Conservation (phyloP, 768 basidiomycete species). For the Pleurotus salmoneostramineus region DNA sequence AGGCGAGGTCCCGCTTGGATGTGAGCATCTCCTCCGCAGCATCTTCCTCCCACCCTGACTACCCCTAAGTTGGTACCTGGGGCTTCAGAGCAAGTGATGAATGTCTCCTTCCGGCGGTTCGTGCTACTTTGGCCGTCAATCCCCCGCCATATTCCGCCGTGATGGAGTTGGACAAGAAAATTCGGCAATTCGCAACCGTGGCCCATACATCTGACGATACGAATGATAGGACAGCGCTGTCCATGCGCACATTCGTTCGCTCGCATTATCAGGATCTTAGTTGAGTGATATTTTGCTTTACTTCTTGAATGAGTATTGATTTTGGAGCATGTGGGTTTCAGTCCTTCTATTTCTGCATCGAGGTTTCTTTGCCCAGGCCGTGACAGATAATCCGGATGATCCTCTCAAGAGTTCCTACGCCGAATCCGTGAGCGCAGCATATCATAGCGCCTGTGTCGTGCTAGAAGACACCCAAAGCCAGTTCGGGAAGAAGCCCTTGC, state of each 20-base stretch:
- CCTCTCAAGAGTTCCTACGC: slow-evolving; percentile 45
- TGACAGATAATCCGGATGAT: slow-evolving; percentile 42
- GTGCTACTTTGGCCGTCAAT: slow-evolving; percentile 34
- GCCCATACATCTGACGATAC: slow-evolving; percentile 11
- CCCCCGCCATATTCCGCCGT: slow-evolving; percentile 42
- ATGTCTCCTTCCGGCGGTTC: slow-evolving; percentile 39
- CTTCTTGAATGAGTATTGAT: slow-evolving; percentile 4
- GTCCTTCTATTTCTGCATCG: slow-evolving; percentile 55
- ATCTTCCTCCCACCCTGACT: background rate
- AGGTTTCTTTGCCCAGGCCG: slow-evolving; percentile 53
- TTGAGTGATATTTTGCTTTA: slow-evolving; percentile 19
- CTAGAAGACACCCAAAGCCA: slow-evolving; percentile 36
- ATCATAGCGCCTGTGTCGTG: slow-evolving; percentile 45
- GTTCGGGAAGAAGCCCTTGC: slow-evolving; percentile 36
- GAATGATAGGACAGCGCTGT: slow-evolving; percentile 29
- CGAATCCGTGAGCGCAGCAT: slow-evolving; percentile 48
- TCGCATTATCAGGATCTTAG: slow-evolving; percentile 44
- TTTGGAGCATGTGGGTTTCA: slow-evolving; percentile 15
- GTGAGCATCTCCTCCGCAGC: slow-evolving; percentile 26
- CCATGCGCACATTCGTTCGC: slow-evolving; percentile 37
- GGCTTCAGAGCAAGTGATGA: slow-evolving; percentile 34
- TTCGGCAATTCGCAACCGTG: slow-evolving; percentile 31
- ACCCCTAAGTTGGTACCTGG: slow-evolving; percentile 42
- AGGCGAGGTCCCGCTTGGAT: slow-evolving; percentile 39
- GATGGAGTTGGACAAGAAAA: slow-evolving; percentile 46